A percentile compares a stretch with the other conserved stretches of the same genome.
These are phyloP conservation scores for Ilyonectria robusta DNA, from an alignment of 2,329 filamentous ascomycete species.

Conservation along the genomic window DNA sequence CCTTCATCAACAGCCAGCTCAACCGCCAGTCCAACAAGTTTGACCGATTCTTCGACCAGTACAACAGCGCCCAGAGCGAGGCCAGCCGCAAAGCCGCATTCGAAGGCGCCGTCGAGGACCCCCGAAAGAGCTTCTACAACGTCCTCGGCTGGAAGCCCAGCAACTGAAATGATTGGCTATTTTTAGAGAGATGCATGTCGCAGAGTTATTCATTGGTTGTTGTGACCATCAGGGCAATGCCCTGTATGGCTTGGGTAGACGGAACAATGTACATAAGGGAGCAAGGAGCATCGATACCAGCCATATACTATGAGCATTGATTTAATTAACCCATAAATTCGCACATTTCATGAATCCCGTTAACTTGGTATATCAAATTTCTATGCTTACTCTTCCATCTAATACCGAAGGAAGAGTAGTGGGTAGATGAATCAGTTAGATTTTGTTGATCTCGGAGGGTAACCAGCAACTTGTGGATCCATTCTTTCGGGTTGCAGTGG, in stretches of 20 bases:
- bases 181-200: conserved; percentile 8
- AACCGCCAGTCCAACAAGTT: conserved; percentile 38
- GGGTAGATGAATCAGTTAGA: no score
- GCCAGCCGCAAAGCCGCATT: conserved; percentile 39
- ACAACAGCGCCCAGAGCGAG: conserved; percentile 44
- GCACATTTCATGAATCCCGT: neutral
- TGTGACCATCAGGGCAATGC: conserved; percentile 1
- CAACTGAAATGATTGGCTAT: neutral
- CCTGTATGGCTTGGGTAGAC: conserved; percentile 15
- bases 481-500: no score
- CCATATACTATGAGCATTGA: conserved; percentile 20
- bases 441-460: no score
- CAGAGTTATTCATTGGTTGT: conserved; percentile 15
- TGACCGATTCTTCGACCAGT: conserved; percentile 44
- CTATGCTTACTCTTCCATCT: no score
- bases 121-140: conserved; percentile 45
- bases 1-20: conserved; percentile 40
- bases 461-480: no score
- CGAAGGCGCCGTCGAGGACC: conserved; percentile 41
- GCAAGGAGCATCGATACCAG: conserved; percentile 34
- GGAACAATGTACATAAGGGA: conserved; percentile 21
- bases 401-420: no score
- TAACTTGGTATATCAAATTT: no score
- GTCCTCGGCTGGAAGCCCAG: conserved; percentile 41
- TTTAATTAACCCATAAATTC: conserved; percentile 9